Evolutionary conservation across 805 yeast genomes (phyloP), one percentile per base, ranked within the genome.

Genomic region (Zygosaccharomyces lentus): DNA sequence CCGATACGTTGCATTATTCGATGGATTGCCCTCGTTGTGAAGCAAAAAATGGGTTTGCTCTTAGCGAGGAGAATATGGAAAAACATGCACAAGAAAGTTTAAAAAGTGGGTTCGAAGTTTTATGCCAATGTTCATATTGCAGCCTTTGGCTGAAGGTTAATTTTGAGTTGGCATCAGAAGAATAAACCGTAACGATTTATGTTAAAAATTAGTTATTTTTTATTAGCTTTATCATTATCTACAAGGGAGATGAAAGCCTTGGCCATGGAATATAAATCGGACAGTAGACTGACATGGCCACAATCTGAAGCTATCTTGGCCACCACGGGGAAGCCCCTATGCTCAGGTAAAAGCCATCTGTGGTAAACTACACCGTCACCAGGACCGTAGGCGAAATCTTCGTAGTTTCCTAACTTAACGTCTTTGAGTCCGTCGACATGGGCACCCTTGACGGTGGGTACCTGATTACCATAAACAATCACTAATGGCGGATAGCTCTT

Each of bases 361-460:
- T 84, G 86, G 64, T 86, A 86, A 1, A 87, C 87, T 15, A 90
- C 96, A 35, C 97, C 97, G 63, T 90, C 97, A 12, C 97, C 97
- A 4, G 87, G 87, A 0, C 95, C 96, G 57, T 87, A 89, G 55
- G 76, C 79, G 56, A 87, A 84, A 55, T 86, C 82, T 51, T 76
- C 80, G 67, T 85, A 89, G 52, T 79, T 76, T 3, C 96, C 96
- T 32, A 75, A 72, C 47, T 68, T 73, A 48, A 90, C 80, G 30
- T 80, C 93, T 35, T 82, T 76, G 9, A 61, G 61, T 5, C 82
- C 77, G 26, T 71, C 62, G 1, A 89, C 93, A 43, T 80, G 68
- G 2, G 87, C 83, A 6, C 91, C 95, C 43, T 93, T 74, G 3
- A 87, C 90, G 0, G 96, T 85, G 0, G 97, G 96, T 1, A 87